These are phyloP conservation scores for Pyronema domesticum DNA, from an alignment of 495 filamentous ascomycete genomes.

Conservation along the genomic window DNA sequence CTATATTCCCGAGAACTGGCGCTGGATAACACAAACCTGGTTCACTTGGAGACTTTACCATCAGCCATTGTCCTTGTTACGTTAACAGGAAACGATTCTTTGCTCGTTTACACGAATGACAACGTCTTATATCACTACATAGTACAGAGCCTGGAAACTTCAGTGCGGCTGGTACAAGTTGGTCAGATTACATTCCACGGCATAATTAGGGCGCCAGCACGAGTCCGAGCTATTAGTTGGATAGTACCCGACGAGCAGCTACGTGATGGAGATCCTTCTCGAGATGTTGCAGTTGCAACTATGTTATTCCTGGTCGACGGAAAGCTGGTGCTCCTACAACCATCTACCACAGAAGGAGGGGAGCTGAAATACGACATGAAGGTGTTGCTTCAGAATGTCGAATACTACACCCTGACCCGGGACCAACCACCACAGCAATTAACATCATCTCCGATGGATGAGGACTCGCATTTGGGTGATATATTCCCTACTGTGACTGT, in stretches of 20 bases:
- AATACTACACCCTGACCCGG: constrained; percentile 82
- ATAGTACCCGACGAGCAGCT: constrained; percentile 83
- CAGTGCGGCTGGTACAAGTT: constrained; percentile 67
- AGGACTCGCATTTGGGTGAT: constrained; percentile 7
- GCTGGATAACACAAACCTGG: constrained; percentile 51
- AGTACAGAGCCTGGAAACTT: constrained; percentile 48
- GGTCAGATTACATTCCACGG: constrained; percentile 95
- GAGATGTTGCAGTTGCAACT: constrained; percentile 86
- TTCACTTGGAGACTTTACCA: constrained; percentile 59
- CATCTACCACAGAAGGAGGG: constrained; percentile 54
- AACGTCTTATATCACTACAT: constrained; percentile 92
- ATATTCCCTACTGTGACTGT: constrained; percentile 22
- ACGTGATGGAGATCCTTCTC: constrained; percentile 78
- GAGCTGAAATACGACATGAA: constrained; percentile 96
- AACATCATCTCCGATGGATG: constrained; percentile 14
- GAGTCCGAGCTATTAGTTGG: constrained; percentile 90
- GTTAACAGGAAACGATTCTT: constrained; percentile 76
- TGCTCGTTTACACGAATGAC: constrained; percentile 91
- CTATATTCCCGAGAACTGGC: constrained; percentile 75
- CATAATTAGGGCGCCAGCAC: constrained; percentile 79
- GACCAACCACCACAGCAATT: constrained; percentile 42
- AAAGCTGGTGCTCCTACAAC: constrained; percentile 83
- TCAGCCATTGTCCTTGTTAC: constrained; percentile 74
- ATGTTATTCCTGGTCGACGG: constrained; percentile 91
- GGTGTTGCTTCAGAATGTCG: constrained; percentile 82